Evolutionary conservation across 306 rosid species (phyloP).

Genomic region (Rubus parviflorus): DNA sequence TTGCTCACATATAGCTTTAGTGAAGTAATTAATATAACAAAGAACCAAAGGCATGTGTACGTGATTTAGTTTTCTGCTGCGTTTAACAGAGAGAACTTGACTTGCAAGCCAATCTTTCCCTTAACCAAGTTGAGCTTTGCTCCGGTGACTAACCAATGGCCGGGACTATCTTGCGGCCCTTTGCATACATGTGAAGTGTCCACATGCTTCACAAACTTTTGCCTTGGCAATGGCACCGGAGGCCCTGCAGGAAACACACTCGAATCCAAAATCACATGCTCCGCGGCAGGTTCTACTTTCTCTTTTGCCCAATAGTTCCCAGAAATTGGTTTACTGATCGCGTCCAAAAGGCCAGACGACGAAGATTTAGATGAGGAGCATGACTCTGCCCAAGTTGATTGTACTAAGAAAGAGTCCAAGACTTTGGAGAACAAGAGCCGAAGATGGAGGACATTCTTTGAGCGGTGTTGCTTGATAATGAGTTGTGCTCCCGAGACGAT

Average conservation of each 20-base stretch:
- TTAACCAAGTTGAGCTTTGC: conserved; percentile 74
- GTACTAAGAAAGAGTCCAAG: conserved; percentile 40
- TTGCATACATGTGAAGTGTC: conserved; percentile 58
- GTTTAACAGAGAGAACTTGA: conserved; percentile 69
- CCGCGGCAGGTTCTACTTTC: conserved; percentile 29
- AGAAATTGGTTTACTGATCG: conserved; percentile 63
- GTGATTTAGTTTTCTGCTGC: conserved; percentile 10
- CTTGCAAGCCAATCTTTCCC: conserved; percentile 71
- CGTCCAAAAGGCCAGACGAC: conserved; percentile 54
- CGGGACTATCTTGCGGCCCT: conserved; percentile 85
- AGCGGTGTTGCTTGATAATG: conserved; percentile 51
- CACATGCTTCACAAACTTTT: conserved; percentile 68
- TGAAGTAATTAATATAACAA: neutral
- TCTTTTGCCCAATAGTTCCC: conserved; percentile 29
- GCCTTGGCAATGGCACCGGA: conserved; percentile 60
- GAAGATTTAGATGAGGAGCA: conserved; percentile 43
- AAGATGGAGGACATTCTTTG: conserved; percentile 68
- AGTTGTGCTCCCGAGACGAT: conserved; percentile 92
- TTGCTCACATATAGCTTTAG: neutral
- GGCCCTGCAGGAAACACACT: conserved; percentile 80
- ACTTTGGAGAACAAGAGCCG: conserved; percentile 67
- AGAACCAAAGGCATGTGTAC: neutral
- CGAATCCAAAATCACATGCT: conserved; percentile 61
- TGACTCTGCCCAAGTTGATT: conserved; percentile 57
- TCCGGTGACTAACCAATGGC: conserved; percentile 88